These are phyloP conservation scores for Termitomyces sp. DNA, from an alignment of 768 basidiomycete species.

Conservation along the genomic window DNA sequence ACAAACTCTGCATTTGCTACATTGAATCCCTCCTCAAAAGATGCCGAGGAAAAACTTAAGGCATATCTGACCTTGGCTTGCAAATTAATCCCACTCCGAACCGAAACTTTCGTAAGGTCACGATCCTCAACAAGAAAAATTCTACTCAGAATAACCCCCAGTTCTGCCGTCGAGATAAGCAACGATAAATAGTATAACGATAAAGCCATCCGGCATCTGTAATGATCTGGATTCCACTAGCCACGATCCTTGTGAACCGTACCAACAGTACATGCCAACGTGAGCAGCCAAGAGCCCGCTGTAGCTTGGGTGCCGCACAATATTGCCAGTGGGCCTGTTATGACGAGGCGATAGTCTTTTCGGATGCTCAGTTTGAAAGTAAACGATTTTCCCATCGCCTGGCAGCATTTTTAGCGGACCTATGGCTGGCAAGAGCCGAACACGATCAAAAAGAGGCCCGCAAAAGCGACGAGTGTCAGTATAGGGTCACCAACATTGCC, in stretches of 20 bases:
- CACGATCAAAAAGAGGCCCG: conserved; percentile 24
- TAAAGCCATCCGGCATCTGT: background rate
- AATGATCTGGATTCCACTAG: background rate
- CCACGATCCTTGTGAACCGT: background rate
- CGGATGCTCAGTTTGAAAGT: conserved; percentile 36
- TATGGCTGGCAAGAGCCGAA: conserved; percentile 26
- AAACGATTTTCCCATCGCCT: conserved; percentile 31
- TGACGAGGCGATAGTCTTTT: conserved; percentile 24
- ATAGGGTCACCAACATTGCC: background rate
- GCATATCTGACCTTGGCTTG: background rate
- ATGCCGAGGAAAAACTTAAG: background rate
- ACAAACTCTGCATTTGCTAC: too few species aligned
- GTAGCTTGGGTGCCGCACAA: conserved; percentile 34
- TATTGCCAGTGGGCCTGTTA: conserved; percentile 27
- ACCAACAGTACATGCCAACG: conserved; percentile 27
- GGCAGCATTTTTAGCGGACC: conserved; percentile 34
- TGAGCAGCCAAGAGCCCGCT: conserved; percentile 21
- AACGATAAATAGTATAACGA: background rate
- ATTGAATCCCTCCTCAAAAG: background rate
- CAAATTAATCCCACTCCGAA: background rate
- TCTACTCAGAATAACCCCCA: background rate
- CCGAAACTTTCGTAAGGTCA: background rate
- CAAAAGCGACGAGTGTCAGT: conserved; percentile 23
- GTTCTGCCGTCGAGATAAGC: background rate
- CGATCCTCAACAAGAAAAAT: background rate